Evolutionary conservation across 306 rosid species (phyloP).

Genomic region (Vachellia collinsii): DNA sequence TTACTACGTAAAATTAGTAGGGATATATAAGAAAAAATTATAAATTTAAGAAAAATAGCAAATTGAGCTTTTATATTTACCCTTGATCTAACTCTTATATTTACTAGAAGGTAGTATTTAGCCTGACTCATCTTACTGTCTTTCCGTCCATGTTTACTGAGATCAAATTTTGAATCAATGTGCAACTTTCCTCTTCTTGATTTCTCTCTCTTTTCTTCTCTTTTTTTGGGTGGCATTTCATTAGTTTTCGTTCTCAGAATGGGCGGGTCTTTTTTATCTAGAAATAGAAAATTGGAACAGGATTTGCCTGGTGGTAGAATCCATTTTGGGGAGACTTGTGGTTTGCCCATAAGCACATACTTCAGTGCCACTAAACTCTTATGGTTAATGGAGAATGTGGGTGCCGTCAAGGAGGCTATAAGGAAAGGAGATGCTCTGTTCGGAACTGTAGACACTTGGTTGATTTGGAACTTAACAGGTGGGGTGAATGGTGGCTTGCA

Average conservation of each 20-base stretch:
- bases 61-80: too few relatives aligned
- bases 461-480: constrained; percentile 89
- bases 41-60: too few relatives aligned
- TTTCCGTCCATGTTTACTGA: background rate
- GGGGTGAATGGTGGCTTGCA: constrained; percentile 76
- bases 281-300: constrained; percentile 72
- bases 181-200: constrained; percentile 11
- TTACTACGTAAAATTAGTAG: too few relatives aligned
- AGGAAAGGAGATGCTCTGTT: constrained; percentile 75
- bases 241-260: background rate
- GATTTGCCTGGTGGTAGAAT: constrained; percentile 75
- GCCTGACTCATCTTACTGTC: background rate
- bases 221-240: background rate
- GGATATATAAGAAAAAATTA: too few relatives aligned
- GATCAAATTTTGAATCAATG: background rate
- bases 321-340: constrained; percentile 77
- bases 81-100: too few relatives aligned
- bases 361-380: constrained; percentile 83
- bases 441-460: constrained; percentile 90
- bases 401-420: constrained; percentile 59
- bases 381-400: constrained; percentile 87
- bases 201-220: background rate
- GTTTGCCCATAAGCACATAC: constrained; percentile 86
- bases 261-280: constrained; percentile 15
- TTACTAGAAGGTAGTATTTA: background rate